Base-by-base conservation (phyloP, 192 early-diverging fungal species). In the Chytriomyces hyalinus region DNA sequence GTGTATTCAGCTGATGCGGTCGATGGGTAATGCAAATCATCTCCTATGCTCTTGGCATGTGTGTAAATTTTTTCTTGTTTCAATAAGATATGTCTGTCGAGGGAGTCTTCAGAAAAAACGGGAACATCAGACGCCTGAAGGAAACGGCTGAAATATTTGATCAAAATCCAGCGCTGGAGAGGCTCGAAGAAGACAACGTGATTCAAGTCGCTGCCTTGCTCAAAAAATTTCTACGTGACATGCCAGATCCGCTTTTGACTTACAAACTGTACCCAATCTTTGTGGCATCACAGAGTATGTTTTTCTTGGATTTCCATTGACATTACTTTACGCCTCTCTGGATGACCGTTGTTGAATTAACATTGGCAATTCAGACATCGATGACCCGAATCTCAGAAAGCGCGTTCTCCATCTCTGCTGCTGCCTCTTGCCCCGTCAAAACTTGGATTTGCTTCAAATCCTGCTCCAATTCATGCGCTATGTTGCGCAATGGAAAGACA, bases 51-150 rank as follows among this genome's bases (percentile, higher is more conserved):
- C 10, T 20, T n/a, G 51, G 15, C 47, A 8, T 36, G 36, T 36
- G 36, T 4, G 2, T 20, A 20, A 57, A 1, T 57, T 57, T 2
- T 57, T 57, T 13, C 53, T 57, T 20, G 20, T 20, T 57, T 20
- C 53, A 57, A 57, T 13, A 62, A 89, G 90, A 91, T 78, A 86
- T 99, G 87, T 88, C 90, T 0, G 90, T 94, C 20, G 96, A 98
- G 79, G 97, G 97, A 6, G 93, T 98, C 9, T 99, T 99, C 86
- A 84, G 97, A 75, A 98, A 98, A 84, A 99, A 98, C 80, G 97
- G 97, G 6, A 99, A 99, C 76, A 97, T 99, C 77, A 82, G 94
- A 73, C 84, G 93, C 17, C 83, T 99, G 65, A 97, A 96, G 67
- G 92, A 94, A 45, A 77, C 96, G 15, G 90, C 90, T 5, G 96